Base-by-base conservation (phyloP, 495 filamentous ascomycete species). In the Lasiosphaeria hispida region DNA sequence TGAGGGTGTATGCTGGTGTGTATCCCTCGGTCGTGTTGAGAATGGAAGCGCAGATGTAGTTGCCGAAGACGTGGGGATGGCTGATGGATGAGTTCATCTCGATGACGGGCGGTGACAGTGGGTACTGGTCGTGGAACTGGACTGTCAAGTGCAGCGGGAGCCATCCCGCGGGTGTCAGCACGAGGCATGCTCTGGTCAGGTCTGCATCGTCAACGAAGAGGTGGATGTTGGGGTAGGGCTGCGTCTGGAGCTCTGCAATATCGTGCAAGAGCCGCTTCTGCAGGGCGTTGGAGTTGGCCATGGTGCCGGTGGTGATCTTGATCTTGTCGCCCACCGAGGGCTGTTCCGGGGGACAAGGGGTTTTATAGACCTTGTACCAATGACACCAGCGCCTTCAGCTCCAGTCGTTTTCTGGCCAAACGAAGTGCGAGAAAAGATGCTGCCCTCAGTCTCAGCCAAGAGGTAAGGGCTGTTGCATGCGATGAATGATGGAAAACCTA, bases 21-120 rank as follows among this genome's bases (percentile, higher is more conserved):
- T 78, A 75, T 2, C 72, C 76, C 36, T 76, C 69, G 3, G 14
- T 49, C 0, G 51, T 68, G 53, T 75, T 70, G 48, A 80, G 74
- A 53, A 81, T 80, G 14, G 67, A 72, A 11, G 75, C 76, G 63
- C 77, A 81, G 60, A 83, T 82, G 62, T 73, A 80, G 60, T 61
- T 38, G 4, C 64, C 73, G 53, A 68, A 77, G 36, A 81, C 70
- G 53, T 83, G 84, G 34, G 83, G 84, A 63, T 85, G 82, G 60
- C 61, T 63, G 61, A 84, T 74, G 54, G 72, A 63, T 49, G 80
- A 76, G 70, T 80, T 65, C 66, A 81, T 81, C 34, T 60, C 72
- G 57, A 83, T 62, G 23, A 0, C 3, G 2, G 77, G 78, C 1
- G 80, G 71, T 34, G 49, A 41, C 30, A 79, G 62, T 53, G 80